A percentile compares a stretch with the other conserved stretches of the same genome.
phyloP scores from a whole-genome alignment of 176 grass and related monocot species.

The Musa itinerans region DNA sequence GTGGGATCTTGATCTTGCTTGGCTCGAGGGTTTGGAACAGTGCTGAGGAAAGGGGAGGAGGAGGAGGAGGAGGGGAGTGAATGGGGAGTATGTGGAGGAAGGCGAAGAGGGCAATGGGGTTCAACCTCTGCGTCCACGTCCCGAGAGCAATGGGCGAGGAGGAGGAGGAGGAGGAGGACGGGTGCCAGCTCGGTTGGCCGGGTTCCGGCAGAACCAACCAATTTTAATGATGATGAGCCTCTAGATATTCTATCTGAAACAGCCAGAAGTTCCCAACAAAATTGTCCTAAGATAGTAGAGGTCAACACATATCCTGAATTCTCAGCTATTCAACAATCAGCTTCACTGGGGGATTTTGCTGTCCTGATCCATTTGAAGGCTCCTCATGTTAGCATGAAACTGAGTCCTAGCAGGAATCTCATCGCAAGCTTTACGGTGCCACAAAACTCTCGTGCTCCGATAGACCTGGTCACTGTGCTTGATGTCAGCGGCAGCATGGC shows the following conservation, averaged over 20 bases:
- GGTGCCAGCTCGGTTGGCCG: neutral
- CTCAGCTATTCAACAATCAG: slow-evolving; percentile 28
- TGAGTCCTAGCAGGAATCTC: neutral
- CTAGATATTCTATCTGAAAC: no score
- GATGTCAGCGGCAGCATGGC: slow-evolving; percentile 95
- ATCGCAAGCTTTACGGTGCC: neutral
- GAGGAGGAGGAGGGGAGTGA: neutral
- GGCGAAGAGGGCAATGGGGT: slow-evolving; percentile 47
- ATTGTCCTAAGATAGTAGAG: no score
- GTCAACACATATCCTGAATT: slow-evolving; percentile 54
- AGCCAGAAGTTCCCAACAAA: no score
- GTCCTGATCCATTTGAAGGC: slow-evolving; percentile 88
- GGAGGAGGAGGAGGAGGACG: slow-evolving; percentile 6
- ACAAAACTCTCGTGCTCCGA: slow-evolving; percentile 39
- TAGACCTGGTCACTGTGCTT: slow-evolving; percentile 88
- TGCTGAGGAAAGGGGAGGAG: neutral
- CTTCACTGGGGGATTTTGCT: slow-evolving; percentile 31
- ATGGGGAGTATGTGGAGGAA: slow-evolving; percentile 80
- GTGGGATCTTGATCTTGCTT: neutral
- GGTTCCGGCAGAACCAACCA: no score
- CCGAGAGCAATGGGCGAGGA: slow-evolving; percentile 16
- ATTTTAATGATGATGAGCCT: no score
- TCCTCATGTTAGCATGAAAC: slow-evolving; percentile 18
- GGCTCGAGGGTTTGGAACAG: neutral
- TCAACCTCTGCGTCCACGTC: slow-evolving; percentile 32